phyloP scores from a whole-genome alignment of 129 eudicot genomes.

The Cynara cardunculus region DNA sequence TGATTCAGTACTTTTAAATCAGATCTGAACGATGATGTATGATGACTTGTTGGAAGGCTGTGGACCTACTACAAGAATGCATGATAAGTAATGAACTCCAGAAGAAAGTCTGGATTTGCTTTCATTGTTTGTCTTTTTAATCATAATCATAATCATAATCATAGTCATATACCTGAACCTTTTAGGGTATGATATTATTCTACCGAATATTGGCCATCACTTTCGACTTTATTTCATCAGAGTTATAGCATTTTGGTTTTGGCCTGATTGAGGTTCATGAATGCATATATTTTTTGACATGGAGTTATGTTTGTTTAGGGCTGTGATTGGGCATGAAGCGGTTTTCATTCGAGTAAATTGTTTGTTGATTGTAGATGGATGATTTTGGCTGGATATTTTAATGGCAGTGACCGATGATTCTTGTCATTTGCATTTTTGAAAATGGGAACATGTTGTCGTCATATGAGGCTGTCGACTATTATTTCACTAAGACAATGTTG shows the following conservation, averaged over 20 bases:
- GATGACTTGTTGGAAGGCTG: constrained; percentile 65
- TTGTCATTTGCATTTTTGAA: neutral
- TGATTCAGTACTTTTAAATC: constrained; percentile 66
- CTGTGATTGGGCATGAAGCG: constrained; percentile 64
- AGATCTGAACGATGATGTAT: constrained; percentile 88
- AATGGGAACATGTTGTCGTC: neutral
- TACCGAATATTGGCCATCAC: neutral
- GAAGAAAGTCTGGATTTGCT: constrained; percentile 30
- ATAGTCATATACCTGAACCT: constrained; percentile 5
- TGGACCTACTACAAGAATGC: constrained; percentile 49
- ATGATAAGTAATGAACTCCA: constrained; percentile 41
- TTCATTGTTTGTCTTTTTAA: constrained; percentile 7
- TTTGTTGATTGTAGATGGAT: constrained; percentile 86
- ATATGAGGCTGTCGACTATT: neutral
- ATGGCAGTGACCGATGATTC: constrained; percentile 7
- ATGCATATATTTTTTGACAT: constrained; percentile 35
- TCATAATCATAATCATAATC: neutral
- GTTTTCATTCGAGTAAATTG: constrained; percentile 30
- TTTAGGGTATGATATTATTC: constrained; percentile 20
- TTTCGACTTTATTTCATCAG: neutral
- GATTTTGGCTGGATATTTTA: constrained; percentile 37
- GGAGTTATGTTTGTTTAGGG: constrained; percentile 61
- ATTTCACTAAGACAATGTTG: neutral
- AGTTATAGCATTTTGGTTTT: neutral
- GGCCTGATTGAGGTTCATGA: neutral